Evolutionary conservation across 257 asterid species (phyloP).

Genomic region (Primulina huaijiensis): DNA sequence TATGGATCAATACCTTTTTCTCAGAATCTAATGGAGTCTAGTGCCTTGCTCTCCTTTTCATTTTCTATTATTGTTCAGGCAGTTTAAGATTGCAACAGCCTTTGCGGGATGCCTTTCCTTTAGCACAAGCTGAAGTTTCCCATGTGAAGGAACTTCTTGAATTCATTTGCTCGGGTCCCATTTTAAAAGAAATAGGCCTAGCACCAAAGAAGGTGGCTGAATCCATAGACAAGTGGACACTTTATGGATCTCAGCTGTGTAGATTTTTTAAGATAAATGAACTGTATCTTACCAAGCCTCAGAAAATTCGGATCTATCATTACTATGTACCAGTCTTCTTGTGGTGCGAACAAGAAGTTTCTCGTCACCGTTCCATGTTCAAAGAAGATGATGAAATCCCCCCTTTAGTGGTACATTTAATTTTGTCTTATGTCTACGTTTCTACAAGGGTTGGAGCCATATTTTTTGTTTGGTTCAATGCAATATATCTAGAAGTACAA

Average conservation of each 20-base stretch:
- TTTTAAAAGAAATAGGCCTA: not conserved
- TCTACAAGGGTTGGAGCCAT: not conserved
- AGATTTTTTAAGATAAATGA: slow-evolving; percentile 78
- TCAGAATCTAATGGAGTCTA: no score
- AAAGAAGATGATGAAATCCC: slow-evolving; percentile 70
- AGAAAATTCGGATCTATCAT: slow-evolving; percentile 78
- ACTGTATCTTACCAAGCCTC: slow-evolving; percentile 64
- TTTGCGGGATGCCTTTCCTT: not conserved
- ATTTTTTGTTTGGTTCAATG: no score
- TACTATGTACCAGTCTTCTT: slow-evolving; percentile 89
- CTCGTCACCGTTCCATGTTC: slow-evolving; percentile 55
- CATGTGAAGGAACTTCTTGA: not conserved
- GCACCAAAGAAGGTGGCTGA: not conserved
- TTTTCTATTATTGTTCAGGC: not conserved
- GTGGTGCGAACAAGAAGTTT: slow-evolving; percentile 90
- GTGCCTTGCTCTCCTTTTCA: no score
- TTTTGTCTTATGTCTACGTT: not conserved
- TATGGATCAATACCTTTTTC: no score
- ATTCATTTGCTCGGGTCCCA: not conserved
- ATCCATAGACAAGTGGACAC: not conserved
- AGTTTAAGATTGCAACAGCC: not conserved
- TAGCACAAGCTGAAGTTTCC: not conserved
- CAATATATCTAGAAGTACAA: not conserved
- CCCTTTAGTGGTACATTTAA: slow-evolving; percentile 77
- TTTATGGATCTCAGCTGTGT: slow-evolving; percentile 28